Evolutionary conservation across 2,329 filamentous ascomycete species (phyloP).

Genomic region (Nannizzia gypsea): DNA sequence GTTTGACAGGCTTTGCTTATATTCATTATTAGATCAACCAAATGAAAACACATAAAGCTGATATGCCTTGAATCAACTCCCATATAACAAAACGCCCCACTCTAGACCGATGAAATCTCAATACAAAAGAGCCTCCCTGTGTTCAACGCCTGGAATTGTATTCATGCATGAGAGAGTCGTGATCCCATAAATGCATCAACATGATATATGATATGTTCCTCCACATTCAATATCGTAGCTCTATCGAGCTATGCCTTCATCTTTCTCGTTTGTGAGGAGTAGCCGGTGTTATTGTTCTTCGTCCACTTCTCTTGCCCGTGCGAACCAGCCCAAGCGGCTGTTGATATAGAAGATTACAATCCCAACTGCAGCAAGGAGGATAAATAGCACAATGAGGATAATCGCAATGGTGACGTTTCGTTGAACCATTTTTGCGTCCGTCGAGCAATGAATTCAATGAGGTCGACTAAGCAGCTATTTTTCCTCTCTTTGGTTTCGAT

Average conservation of each 20-base stretch:
- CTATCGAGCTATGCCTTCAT: neutral
- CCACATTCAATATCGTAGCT: neutral
- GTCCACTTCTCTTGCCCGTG: neutral
- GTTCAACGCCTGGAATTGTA: neutral
- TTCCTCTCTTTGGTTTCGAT: neutral
- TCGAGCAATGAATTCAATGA: too few relatives aligned
- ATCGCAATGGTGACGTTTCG: slow-evolving; percentile 39
- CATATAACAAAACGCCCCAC: neutral
- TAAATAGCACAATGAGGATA: slow-evolving; percentile 39
- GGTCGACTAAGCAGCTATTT: too few relatives aligned
- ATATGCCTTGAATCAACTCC: neutral
- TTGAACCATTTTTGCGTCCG: slow-evolving; percentile 27
- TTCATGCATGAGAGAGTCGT: neutral
- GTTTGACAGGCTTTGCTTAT: neutral
- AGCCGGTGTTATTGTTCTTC: neutral
- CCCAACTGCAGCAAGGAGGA: slow-evolving; percentile 34
- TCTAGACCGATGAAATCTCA: neutral
- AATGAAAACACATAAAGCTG: neutral
- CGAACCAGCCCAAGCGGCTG: neutral
- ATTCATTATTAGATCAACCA: neutral
- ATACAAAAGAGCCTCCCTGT: too few relatives aligned
- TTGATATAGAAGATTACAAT: slow-evolving; percentile 27
- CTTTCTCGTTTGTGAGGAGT: neutral
- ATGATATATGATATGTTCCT: neutral
- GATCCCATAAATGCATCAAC: neutral